phyloP scores from a whole-genome alignment of 768 basidiomycete genomes.

The Postia placenta region DNA sequence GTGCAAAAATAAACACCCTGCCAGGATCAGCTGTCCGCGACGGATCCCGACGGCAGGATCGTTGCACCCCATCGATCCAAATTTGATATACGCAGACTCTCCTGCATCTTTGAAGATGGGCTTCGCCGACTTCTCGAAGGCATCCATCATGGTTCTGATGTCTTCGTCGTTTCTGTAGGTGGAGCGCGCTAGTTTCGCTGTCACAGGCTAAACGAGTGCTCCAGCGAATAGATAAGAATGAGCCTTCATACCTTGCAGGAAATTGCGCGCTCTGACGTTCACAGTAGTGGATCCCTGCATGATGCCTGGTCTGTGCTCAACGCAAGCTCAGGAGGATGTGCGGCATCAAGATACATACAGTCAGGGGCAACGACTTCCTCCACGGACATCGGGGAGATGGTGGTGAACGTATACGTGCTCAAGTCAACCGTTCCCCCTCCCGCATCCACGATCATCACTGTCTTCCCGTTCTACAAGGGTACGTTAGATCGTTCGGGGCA shows the following conservation, averaged over 20 bases:
- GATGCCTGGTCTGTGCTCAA: conserved; percentile 23
- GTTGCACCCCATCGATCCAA: conserved; percentile 34
- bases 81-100: conserved; percentile 34
- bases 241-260: conserved; percentile 28
- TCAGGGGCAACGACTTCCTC: conserved; percentile 38
- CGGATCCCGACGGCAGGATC: conserved; percentile 31
- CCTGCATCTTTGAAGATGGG: conserved; percentile 35
- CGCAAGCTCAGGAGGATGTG: not conserved
- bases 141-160: conserved; percentile 29
- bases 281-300: conserved; percentile 37
- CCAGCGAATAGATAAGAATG: not conserved
- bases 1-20: conserved; percentile 24
- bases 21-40: conserved; percentile 32
- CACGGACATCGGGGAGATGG: conserved; percentile 23
- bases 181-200: conserved; percentile 27
- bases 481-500: too few relatives aligned
- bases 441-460: conserved; percentile 52
- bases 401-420: conserved; percentile 43
- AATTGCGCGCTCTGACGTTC: conserved; percentile 25
- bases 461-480: conserved; percentile 32
- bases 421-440: conserved; percentile 61
- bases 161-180: conserved; percentile 27
- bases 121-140: conserved; percentile 35
- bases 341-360: not conserved
- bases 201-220: not conserved